Evolutionary conservation across 345 rosid genomes (phyloP).

Genomic region (Gossypium thurberi): DNA sequence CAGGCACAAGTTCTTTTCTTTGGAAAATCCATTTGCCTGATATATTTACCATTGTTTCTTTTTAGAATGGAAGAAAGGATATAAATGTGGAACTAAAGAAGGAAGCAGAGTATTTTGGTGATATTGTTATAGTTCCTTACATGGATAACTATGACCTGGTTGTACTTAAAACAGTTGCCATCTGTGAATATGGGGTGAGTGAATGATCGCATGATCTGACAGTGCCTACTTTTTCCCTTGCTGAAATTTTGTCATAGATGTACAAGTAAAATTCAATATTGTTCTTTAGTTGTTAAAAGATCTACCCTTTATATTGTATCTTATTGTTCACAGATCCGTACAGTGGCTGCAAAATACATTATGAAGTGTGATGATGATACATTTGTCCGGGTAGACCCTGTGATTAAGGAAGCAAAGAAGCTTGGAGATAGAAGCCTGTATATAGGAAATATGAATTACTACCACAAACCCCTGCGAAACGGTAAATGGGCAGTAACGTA

Average conservation of each 20-base stretch:
- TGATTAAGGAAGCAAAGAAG: conserved; percentile 61
- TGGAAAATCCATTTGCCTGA: neutral
- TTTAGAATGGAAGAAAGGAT: conserved; percentile 80
- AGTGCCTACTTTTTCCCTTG: neutral
- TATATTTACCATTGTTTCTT: neutral
- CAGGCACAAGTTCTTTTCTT: neutral
- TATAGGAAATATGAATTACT: conserved; percentile 86
- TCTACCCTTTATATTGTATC: neutral
- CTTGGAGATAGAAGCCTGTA: conserved; percentile 57
- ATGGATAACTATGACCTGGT: conserved; percentile 97
- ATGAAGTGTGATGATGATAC: conserved; percentile 99
- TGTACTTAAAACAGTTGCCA: conserved; percentile 93
- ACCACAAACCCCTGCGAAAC: conserved; percentile 75
- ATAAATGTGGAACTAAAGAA: conserved; percentile 79
- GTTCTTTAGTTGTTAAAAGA: neutral
- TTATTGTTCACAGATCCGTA: conserved; percentile 23
- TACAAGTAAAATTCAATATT: neutral
- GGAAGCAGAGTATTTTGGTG: conserved; percentile 92
- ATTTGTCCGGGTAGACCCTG: conserved; percentile 77
- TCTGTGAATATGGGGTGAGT: conserved; percentile 93
- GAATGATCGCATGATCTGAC: conserved; percentile 18
- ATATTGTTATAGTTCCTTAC: conserved; percentile 86
- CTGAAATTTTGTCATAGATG: neutral
- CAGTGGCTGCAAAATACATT: conserved; percentile 43
- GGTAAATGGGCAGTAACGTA: conserved; percentile 99